A percentile compares a stretch with the other conserved stretches of the same genome.
Evolutionary conservation across 179 eudicot species (phyloP).

Genomic region (Sideroxylon spinosum): DNA sequence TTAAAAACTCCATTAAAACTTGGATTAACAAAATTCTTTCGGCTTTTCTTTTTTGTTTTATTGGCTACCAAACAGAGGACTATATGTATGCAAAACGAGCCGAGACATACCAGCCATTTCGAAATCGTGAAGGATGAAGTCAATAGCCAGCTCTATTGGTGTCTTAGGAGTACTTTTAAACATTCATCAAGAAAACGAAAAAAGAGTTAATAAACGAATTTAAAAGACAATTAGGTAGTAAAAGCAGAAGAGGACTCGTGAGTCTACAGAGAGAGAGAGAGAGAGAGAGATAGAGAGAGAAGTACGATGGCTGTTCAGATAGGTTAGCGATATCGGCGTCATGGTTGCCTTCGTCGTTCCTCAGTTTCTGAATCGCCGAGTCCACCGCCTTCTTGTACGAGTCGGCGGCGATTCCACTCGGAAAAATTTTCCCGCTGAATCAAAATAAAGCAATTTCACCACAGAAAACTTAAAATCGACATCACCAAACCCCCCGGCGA

Average conservation of each 20-base stretch:
- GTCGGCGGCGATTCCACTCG: conserved; percentile 73
- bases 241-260: background rate
- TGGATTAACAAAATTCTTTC: too few relatives aligned
- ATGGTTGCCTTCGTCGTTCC: conserved; percentile 25
- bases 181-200: background rate
- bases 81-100: background rate
- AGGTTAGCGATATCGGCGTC: conserved; percentile 21
- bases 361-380: conserved; percentile 60
- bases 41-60: background rate
- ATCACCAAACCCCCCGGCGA: background rate
- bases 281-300: conserved; percentile 1
- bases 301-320: conserved; percentile 34
- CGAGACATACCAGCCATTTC: conserved; percentile 81
- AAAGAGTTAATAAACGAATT: background rate
- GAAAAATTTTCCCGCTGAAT: conserved; percentile 70
- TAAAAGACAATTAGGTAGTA: background rate
- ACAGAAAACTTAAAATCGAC: background rate
- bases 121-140: conserved; percentile 91
- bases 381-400: conserved; percentile 84
- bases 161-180: conserved; percentile 53
- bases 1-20: background rate
- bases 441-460: background rate
- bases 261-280: background rate
- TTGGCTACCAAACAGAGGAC: background rate
- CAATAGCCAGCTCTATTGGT: conserved; percentile 88